A percentile compares a stretch with the other conserved stretches of the same genome.
Conservation (phyloP, 306 rosid species). For the Prunus mongolica region DNA sequence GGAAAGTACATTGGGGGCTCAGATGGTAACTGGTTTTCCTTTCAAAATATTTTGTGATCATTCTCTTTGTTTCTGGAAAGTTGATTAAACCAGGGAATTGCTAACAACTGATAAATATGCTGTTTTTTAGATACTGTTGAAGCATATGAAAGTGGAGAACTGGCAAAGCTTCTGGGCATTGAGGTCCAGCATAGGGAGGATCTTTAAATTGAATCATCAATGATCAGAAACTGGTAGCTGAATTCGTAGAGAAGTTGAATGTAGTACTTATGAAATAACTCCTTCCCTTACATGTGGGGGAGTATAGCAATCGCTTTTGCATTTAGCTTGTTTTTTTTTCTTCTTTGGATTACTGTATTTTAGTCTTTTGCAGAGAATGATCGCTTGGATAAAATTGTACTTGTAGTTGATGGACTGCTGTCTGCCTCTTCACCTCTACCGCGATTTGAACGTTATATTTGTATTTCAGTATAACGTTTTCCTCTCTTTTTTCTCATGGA, state of each 20-base stretch:
- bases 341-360: neutral
- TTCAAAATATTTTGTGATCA: neutral
- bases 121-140: slow-evolving; percentile 65
- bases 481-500: too few relatives aligned
- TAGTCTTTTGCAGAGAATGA: neutral
- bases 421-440: too few relatives aligned
- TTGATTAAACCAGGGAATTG: neutral
- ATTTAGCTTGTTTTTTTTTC: neutral
- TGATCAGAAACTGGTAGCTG: neutral
- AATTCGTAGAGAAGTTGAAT: neutral
- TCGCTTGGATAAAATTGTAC: too few relatives aligned
- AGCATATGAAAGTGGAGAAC: slow-evolving; percentile 71
- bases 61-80: neutral
- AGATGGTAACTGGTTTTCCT: slow-evolving; percentile 54
- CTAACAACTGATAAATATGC: neutral
- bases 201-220: slow-evolving; percentile 34
- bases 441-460: too few relatives aligned
- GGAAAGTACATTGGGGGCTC: slow-evolving; percentile 93
- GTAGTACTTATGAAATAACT: neutral
- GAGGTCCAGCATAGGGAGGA: slow-evolving; percentile 36
- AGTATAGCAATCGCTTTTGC: neutral
- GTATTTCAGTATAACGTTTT: too few relatives aligned
- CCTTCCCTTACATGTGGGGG: neutral
- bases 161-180: slow-evolving; percentile 68
- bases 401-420: too few relatives aligned